Percentiles rank a stretch among this genome's conserved stretches.
Evolutionary conservation across 2,329 filamentous ascomycete genomes (phyloP).

Genomic region (Intubia oerlemansii): DNA sequence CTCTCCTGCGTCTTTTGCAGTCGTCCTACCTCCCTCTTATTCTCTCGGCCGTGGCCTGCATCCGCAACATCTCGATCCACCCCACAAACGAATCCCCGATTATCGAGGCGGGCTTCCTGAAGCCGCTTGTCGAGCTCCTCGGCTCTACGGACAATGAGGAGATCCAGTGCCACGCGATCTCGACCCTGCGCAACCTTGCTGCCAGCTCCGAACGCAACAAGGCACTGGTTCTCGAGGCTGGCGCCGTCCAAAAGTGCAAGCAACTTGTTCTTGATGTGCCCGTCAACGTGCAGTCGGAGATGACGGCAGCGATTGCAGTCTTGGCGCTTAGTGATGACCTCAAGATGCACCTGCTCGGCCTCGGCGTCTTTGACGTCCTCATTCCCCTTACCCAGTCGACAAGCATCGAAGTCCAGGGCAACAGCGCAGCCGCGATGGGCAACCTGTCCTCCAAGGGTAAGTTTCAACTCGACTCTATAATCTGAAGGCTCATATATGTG

Average conservation of each 20-base stretch:
- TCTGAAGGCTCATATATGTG: too few relatives aligned
- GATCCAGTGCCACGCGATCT: slow-evolving; percentile 97
- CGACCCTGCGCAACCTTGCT: slow-evolving; percentile 82
- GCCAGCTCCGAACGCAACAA: slow-evolving; percentile 97
- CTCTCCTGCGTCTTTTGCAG: slow-evolving; percentile 73
- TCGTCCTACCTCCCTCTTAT: slow-evolving; percentile 92
- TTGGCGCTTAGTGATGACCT: slow-evolving; percentile 88
- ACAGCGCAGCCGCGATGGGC: slow-evolving; percentile 85
- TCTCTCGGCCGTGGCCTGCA: slow-evolving; percentile 89
- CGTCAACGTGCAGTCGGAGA: slow-evolving; percentile 88
- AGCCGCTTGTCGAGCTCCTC: slow-evolving; percentile 78
- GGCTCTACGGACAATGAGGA: slow-evolving; percentile 96
- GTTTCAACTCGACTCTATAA: slow-evolving; percentile 5
- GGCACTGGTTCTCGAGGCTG: slow-evolving; percentile 86
- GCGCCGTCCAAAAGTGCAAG: slow-evolving; percentile 96
- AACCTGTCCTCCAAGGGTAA: slow-evolving; percentile 93
- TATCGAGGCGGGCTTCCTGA: slow-evolving; percentile 90
- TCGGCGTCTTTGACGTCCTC: slow-evolving; percentile 89
- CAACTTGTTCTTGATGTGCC: slow-evolving; percentile 86
- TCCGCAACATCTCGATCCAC: slow-evolving; percentile 97
- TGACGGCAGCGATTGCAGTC: slow-evolving; percentile 98
- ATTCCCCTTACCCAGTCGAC: slow-evolving; percentile 89
- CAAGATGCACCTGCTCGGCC: slow-evolving; percentile 71
- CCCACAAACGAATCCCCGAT: slow-evolving; percentile 95
- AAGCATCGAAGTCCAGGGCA: slow-evolving; percentile 95